Base-by-base conservation (phyloP, 169 alveolate species). In the Eimeria acervulina region DNA sequence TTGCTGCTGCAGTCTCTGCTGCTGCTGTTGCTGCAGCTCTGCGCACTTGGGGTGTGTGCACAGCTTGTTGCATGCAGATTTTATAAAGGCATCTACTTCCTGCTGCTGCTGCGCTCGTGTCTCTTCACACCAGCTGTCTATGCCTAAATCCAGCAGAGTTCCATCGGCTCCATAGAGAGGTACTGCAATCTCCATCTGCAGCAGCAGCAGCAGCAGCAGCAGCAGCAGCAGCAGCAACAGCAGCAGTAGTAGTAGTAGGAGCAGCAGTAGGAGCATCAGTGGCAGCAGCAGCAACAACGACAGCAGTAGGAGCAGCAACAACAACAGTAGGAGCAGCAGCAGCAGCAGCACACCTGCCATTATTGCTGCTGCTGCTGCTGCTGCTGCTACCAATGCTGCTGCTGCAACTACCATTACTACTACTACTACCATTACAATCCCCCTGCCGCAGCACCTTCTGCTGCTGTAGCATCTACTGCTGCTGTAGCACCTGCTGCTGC, bases 31-130 rank as follows among this genome's bases (percentile, higher is more conserved):
- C 28, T 72, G 47, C 84, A 72, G 40, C 84, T 72, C 84, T 8
- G 84, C 40, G 21, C 84, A 72, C 19, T 31, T 21, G 47, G 47
- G 84, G 47, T 72, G 84, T n/a, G 23, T 15, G 42, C 84, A 72
- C 84, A 72, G 84, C 38, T 72, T 72, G 84, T 1, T 72, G 84
- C 84, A 72, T 21, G 84, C 84, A 28, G 47, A 8, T 38, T 38
- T 15, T 6, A 72, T 21, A 72, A 72, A 72, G 19, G 84, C 84
- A n/a, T 72, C 84, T 8, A 72, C 84, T 31, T 72, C 47, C 44
- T 72, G 84, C 47, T 72, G 84, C 84, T 72, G 84, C 84, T 72
- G 84, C 52, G 84, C 44, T 31, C 84, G 40, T 21, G 84, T 72
- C 13, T 38, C 84, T 31, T 72, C 84, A 44, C 84, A 72, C 84